These are phyloP conservation scores for Sorghum bicolor DNA, from an alignment of 176 grass and related monocot species.

Conservation along the genomic window Sorghum_bicolor_NCBIv3 NC_012870.2:74819001-74819500, in stretches of 20 bases:
- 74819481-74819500: not conserved
- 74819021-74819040: conserved; percentile 80
- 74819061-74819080: not conserved
- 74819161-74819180: not conserved
- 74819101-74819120: not conserved
- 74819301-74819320: no score
- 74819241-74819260: not conserved
- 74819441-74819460: conserved; percentile 73
- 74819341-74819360: not conserved
- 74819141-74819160: not conserved
- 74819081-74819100: not conserved
- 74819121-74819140: not conserved
- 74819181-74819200: no score
- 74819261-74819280: no score
- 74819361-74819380: not conserved
- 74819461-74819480: conserved; percentile 26
- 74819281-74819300: not conserved
- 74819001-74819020: conserved; percentile 65
- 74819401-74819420: conserved; percentile 66
- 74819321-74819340: no score
- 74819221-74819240: no score
- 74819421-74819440: conserved; percentile 78
- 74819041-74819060: conserved; percentile 77
- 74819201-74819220: no score
- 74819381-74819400: conserved; percentile 76